Conservation (phyloP, 2,329 filamentous ascomycete genomes). For the Colletotrichum sp. region DNA sequence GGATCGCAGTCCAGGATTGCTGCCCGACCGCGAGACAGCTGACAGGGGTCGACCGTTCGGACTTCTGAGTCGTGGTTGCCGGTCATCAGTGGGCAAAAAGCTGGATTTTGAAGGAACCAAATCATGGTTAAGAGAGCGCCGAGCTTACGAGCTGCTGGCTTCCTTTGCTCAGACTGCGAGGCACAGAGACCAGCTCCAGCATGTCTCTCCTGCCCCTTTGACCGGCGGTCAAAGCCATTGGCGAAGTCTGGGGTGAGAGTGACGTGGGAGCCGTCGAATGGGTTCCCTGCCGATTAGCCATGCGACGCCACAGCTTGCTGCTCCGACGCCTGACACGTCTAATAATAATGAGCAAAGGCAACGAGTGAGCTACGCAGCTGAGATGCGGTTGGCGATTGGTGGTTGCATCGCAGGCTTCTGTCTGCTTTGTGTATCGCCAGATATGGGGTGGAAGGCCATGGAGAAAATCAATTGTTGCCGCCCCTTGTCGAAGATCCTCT, state of each 20-base stretch:
- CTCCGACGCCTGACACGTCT: neutral
- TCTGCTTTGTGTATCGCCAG: neutral
- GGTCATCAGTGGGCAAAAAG: neutral
- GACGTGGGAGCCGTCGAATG: constrained; percentile 10
- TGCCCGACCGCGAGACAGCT: constrained; percentile 18
- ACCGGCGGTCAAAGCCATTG: neutral
- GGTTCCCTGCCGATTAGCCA: neutral
- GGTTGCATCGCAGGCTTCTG: constrained; percentile 5
- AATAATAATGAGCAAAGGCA: neutral
- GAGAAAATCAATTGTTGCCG: neutral
- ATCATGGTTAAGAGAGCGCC: neutral
- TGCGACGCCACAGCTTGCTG: neutral
- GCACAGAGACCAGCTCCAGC: neutral
- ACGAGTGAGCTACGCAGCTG: neutral
- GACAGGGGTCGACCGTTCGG: constrained; percentile 5
- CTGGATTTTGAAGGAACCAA: neutral
- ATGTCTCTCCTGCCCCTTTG: neutral
- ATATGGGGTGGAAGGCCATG: neutral
- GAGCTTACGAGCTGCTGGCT: neutral
- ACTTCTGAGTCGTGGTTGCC: constrained; percentile 9
- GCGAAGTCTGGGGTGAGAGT: neutral
- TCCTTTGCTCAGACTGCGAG: neutral
- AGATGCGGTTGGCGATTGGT: too few species aligned
- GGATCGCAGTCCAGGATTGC: constrained; percentile 10
- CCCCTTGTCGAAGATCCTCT: constrained; percentile 7